Conservation (phyloP, 2,329 filamentous ascomycete species). For the Hymenoscyphus fraxineus region DNA sequence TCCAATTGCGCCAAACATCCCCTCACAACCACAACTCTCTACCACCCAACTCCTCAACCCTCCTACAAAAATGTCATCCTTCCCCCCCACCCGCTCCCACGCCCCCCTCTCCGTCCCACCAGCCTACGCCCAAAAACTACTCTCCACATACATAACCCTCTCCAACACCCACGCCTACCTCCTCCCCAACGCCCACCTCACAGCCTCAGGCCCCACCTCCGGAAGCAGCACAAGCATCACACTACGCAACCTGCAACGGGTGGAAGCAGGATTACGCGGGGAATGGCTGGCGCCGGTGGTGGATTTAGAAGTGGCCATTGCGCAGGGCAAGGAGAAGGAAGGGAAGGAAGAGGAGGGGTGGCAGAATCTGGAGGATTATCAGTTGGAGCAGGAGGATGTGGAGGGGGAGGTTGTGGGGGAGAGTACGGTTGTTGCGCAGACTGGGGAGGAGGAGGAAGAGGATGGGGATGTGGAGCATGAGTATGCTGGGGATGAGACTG, state of each 20-base stretch:
- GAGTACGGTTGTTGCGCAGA: slow-evolving; percentile 20
- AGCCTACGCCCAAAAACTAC: slow-evolving; percentile 31
- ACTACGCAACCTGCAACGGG: slow-evolving; percentile 49
- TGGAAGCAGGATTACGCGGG: slow-evolving; percentile 49
- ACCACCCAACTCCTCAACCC: neutral
- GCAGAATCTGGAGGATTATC: slow-evolving; percentile 37
- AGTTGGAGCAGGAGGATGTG: slow-evolving; percentile 33
- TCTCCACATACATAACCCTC: slow-evolving; percentile 31
- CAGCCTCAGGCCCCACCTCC: slow-evolving; percentile 31
- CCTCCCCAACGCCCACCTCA: slow-evolving; percentile 35
- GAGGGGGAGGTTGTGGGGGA: slow-evolving; percentile 26
- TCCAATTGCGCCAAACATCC: slow-evolving; percentile 1
- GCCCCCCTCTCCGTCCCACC: slow-evolving; percentile 28
- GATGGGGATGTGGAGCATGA: slow-evolving; percentile 35
- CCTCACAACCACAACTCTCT: neutral
- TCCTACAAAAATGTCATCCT: slow-evolving; percentile 29
- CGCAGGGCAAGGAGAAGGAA: slow-evolving; percentile 26
- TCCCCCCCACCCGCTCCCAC: slow-evolving; percentile 30
- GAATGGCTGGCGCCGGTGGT: slow-evolving; percentile 44
- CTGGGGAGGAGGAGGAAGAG: slow-evolving; percentile 40
- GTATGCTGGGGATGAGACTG: slow-evolving; percentile 32
- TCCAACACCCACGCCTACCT: slow-evolving; percentile 29
- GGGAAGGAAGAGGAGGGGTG: slow-evolving; percentile 30
- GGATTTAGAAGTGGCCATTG: slow-evolving; percentile 36
- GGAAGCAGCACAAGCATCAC: slow-evolving; percentile 38